Evolutionary conservation across 768 basidiomycete species (phyloP).

Genomic region (Pleurotus tuoliensis): DNA sequence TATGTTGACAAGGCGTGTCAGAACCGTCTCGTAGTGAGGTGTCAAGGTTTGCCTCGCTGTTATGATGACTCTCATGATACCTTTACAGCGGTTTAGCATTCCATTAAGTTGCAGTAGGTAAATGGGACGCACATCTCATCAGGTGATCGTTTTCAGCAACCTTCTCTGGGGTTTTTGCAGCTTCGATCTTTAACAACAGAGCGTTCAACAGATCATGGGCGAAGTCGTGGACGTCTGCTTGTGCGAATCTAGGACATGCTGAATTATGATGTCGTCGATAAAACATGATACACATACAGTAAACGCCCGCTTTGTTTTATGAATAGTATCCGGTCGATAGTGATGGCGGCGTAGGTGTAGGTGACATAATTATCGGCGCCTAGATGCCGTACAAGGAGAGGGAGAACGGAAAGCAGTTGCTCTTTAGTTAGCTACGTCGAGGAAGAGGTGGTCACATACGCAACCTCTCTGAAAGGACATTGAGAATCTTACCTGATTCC

Average conservation of each 20-base stretch:
- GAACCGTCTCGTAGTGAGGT: conserved; percentile 58
- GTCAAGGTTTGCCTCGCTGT: conserved; percentile 80
- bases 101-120: neutral
- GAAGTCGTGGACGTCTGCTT: conserved; percentile 81
- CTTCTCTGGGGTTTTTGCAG: conserved; percentile 79
- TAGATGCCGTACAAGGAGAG: conserved; percentile 80
- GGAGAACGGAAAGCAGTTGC: conserved; percentile 88
- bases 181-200: conserved; percentile 76
- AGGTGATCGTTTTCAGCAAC: conserved; percentile 96
- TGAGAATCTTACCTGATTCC: conserved; percentile 70
- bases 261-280: neutral
- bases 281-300: conserved; percentile 47
- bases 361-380: conserved; percentile 84
- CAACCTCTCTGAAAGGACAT: too few relatives aligned
- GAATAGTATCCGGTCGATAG: conserved; percentile 92
- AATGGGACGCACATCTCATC: conserved; percentile 78
- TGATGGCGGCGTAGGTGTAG: conserved; percentile 95
- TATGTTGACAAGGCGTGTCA: conserved; percentile 76
- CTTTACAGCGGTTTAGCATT: conserved; percentile 34
- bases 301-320: conserved; percentile 78
- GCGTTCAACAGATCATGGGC: conserved; percentile 71
- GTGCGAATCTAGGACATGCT: conserved; percentile 61
- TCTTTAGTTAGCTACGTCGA: conserved; percentile 76
- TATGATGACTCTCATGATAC: conserved; percentile 89
- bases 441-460: neutral